Evolutionary conservation across 305 asterid species (phyloP).

Genomic region (Fraxinus greggii): DNA sequence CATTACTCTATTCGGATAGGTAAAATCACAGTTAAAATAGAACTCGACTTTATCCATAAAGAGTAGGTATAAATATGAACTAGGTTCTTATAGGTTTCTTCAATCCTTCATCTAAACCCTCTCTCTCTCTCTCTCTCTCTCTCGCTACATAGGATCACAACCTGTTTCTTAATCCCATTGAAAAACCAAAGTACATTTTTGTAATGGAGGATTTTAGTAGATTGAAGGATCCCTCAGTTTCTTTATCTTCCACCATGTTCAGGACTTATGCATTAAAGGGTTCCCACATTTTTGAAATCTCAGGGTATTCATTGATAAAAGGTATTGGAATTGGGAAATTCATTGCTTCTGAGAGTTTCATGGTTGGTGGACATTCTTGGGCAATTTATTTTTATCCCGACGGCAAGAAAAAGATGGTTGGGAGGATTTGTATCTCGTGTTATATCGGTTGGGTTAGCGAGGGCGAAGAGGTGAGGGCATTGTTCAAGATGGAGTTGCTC

Average conservation of each 20-base stretch:
- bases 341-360: conserved; percentile 20
- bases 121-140: too few relatives aligned
- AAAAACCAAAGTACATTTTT: background rate
- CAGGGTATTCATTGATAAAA: conserved; percentile 20
- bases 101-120: background rate
- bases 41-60: too few relatives aligned
- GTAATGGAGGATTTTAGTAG: background rate
- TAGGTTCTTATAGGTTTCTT: background rate
- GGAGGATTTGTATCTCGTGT: conserved; percentile 20
- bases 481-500: conserved; percentile 26
- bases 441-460: conserved; percentile 26
- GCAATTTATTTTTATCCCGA: conserved; percentile 30
- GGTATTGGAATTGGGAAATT: conserved; percentile 29
- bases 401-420: conserved; percentile 21
- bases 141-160: background rate
- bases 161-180: background rate
- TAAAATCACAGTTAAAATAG: too few relatives aligned
- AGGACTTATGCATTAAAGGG: conserved; percentile 25
- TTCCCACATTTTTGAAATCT: conserved; percentile 21
- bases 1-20: too few relatives aligned
- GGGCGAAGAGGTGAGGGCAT: conserved; percentile 27
- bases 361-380: conserved; percentile 28
- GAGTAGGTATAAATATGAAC: too few relatives aligned
- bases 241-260: background rate
- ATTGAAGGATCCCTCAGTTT: background rate